A percentile compares a stretch with the other conserved stretches of the same genome.
Conservation (phyloP, 73 alveolate genomes). For the Stentor roeselii region DNA sequence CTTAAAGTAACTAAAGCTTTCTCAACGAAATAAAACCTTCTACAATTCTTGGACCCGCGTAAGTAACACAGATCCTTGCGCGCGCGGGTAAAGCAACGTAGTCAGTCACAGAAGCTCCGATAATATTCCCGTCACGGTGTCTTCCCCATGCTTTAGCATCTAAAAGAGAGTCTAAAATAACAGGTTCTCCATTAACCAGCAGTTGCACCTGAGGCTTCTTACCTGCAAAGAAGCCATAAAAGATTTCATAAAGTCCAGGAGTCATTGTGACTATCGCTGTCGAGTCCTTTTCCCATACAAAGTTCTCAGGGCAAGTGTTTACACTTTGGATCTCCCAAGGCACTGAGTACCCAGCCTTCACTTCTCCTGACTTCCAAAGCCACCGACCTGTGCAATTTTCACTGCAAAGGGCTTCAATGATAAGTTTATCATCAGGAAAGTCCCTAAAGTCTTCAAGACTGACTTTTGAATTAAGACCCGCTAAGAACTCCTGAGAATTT, state of each 20-base stretch:
- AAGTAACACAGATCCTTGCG: constrained; percentile 88
- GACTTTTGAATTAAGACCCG: background rate
- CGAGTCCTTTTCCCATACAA: constrained; percentile 89
- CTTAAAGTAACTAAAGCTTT: constrained; percentile 37
- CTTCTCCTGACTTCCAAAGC: constrained; percentile 92
- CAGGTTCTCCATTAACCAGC: constrained; percentile 72
- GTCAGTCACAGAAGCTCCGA: constrained; percentile 91
- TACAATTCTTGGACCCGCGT: constrained; percentile 73
- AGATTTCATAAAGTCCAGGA: constrained; percentile 90
- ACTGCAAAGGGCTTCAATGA: constrained; percentile 85
- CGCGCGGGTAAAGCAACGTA: constrained; percentile 94
- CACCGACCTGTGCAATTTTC: constrained; percentile 93
- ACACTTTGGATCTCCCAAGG: constrained; percentile 96
- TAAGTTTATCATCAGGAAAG: constrained; percentile 65
- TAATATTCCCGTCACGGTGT: constrained; percentile 79
- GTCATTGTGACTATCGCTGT: constrained; percentile 70
- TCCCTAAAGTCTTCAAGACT: background rate
- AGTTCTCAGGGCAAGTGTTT: constrained; percentile 92
- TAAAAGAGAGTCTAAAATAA: constrained; percentile 69
- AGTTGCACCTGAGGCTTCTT: constrained; percentile 68
- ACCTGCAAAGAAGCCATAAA: constrained; percentile 59
- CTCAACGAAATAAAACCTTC: constrained; percentile 54
- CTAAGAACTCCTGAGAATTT: background rate
- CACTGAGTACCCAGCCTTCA: constrained; percentile 64
- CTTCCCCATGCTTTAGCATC: constrained; percentile 83